Conservation (phyloP, 345 rosid genomes). For the Eucalyptus guilfoylei region DNA sequence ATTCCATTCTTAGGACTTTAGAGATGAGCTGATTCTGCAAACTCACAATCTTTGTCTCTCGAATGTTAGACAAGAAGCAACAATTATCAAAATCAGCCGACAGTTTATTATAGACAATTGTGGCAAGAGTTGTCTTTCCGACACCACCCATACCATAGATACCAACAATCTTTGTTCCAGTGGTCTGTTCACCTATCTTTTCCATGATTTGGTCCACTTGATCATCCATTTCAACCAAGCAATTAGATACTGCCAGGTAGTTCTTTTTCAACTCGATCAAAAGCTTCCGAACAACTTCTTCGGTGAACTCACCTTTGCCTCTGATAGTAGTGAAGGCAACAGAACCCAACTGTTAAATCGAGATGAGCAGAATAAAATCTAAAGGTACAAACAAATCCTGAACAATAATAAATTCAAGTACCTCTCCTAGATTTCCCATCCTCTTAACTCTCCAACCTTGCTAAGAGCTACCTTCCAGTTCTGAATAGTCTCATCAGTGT, state of each 20-base stretch:
- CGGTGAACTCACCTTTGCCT: accelerated
- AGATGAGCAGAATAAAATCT: accelerated
- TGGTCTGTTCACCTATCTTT: accelerated
- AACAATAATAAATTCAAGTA: accelerated
- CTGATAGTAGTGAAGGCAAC: accelerated
- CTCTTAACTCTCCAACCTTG: neutral
- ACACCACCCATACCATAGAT: neutral
- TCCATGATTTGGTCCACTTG: no score
- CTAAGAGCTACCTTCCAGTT: neutral
- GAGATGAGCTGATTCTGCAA: neutral
- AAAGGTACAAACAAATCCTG: accelerated
- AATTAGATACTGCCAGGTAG: accelerated
- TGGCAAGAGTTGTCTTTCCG: neutral
- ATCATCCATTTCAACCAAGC: neutral
- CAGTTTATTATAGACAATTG: neutral
- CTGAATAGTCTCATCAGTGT: accelerated
- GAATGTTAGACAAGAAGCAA: neutral
- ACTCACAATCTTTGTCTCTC: neutral
- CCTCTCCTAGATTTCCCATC: neutral
- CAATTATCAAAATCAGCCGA: no score
- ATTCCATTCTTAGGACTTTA: accelerated
- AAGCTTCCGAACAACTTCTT: accelerated
- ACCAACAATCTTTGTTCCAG: neutral
- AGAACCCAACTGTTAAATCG: accelerated
- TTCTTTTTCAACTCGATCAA: neutral